A percentile compares a stretch with the other conserved stretches of the same genome.
phyloP scores from a whole-genome alignment of 768 basidiomycete genomes.

The Crucibulum laeve region DNA sequence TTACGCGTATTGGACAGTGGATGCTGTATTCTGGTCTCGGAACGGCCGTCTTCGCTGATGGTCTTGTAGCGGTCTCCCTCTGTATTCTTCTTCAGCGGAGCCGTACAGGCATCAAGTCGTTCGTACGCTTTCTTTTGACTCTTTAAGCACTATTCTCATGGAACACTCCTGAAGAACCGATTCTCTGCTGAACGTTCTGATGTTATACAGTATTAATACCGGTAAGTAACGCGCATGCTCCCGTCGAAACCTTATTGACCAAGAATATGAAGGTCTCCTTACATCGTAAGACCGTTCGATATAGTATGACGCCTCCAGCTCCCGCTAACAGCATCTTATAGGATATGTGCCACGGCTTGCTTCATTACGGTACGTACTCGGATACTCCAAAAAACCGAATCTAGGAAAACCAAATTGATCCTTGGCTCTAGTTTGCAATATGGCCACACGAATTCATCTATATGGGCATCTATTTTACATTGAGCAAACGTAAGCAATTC shows the following conservation, averaged over 20 bases:
- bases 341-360: slow-evolving; percentile 2
- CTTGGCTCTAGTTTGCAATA: slow-evolving; percentile 4
- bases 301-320: background rate
- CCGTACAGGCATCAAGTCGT: slow-evolving; percentile 17
- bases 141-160: background rate
- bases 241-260: background rate
- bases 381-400: background rate
- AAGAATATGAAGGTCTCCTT: slow-evolving; percentile 5
- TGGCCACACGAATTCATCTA: slow-evolving; percentile 13
- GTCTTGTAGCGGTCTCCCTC: slow-evolving; percentile 23
- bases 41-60: slow-evolving; percentile 23
- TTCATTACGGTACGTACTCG: slow-evolving; percentile 1
- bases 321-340: background rate
- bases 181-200: slow-evolving; percentile 21
- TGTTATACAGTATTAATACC: slow-evolving; percentile 29
- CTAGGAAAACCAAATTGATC: background rate
- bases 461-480: slow-evolving; percentile 12
- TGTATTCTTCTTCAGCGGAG: slow-evolving; percentile 21
- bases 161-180: slow-evolving; percentile 19
- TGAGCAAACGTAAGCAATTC: slow-evolving; percentile 9
- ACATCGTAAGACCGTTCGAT: slow-evolving; percentile 6
- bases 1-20: slow-evolving; percentile 1
- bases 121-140: background rate
- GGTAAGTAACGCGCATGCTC: slow-evolving; percentile 14
- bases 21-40: slow-evolving; percentile 10